Conservation (phyloP, 352 stramenopile genomes). For the Phytophthora ohioensis region DNA sequence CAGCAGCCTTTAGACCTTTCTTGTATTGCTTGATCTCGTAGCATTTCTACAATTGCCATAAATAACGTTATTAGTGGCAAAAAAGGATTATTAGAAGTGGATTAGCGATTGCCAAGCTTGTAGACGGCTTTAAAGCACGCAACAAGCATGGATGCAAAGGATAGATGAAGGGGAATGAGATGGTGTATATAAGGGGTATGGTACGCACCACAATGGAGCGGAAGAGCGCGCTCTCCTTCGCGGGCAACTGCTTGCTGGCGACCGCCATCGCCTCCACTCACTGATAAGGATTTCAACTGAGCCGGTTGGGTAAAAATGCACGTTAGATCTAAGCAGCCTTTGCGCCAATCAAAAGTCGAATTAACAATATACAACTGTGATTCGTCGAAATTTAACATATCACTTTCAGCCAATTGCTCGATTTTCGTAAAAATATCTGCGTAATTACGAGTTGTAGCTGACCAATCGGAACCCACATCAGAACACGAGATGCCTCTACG, state of each 20-base stretch:
- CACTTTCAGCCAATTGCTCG: not conserved
- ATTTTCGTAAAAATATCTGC: not conserved
- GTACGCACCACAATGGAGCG: conserved; percentile 92
- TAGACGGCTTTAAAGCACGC: not conserved
- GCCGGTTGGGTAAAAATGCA: conserved; percentile 30
- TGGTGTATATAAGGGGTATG: not conserved
- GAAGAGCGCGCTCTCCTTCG: conserved; percentile 97
- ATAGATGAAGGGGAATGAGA: not conserved
- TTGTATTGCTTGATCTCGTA: conserved; percentile 99
- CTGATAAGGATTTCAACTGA: conserved; percentile 25
- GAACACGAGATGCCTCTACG: not conserved
- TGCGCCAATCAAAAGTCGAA: conserved; percentile 1
- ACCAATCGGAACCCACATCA: not conserved
- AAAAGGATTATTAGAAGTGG: conserved; percentile 4
- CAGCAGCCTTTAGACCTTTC: conserved; percentile 96
- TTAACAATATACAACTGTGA: too few species aligned
- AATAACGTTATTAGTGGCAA: conserved; percentile 4
- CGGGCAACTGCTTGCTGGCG: conserved; percentile 81
- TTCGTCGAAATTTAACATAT: too few species aligned
- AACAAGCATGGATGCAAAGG: not conserved
- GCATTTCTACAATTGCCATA: conserved; percentile 80
- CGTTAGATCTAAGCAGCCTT: conserved; percentile 2
- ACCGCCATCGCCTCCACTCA: conserved; percentile 52
- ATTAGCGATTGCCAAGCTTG: not conserved
- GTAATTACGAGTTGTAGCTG: too few species aligned